Evolutionary conservation across 306 rosid species (phyloP).

Genomic region (Cicer cuneatum): DNA sequence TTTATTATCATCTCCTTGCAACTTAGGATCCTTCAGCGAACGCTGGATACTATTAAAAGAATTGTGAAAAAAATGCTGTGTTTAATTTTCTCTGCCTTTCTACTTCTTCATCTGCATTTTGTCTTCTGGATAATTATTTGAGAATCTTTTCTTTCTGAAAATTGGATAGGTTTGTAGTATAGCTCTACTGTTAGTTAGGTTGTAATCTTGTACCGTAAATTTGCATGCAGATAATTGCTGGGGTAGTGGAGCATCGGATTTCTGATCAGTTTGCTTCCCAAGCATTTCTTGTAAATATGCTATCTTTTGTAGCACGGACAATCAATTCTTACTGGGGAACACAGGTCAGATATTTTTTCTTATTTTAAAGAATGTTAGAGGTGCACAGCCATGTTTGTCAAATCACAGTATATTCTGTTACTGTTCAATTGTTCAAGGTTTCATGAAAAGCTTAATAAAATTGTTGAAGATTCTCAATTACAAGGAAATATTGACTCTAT

Average conservation of each 20-base stretch:
- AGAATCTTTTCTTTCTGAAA: slow-evolving; percentile 25
- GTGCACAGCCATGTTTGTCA: no score
- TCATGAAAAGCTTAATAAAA: no score
- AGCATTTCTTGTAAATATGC: slow-evolving; percentile 73
- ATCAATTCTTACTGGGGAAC: slow-evolving; percentile 96
- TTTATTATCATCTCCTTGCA: slow-evolving; percentile 21
- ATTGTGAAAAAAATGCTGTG: slow-evolving; percentile 13
- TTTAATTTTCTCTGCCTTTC: slow-evolving; percentile 32
- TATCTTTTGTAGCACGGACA: slow-evolving; percentile 81
- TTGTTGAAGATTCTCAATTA: no score
- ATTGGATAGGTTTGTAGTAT: slow-evolving; percentile 18
- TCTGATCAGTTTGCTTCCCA: slow-evolving; percentile 78
- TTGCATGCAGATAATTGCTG: slow-evolving; percentile 81
- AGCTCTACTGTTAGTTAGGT: slow-evolving; percentile 18
- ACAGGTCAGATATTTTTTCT: slow-evolving; percentile 62
- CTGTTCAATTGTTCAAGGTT: no score
- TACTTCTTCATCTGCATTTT: slow-evolving; percentile 30
- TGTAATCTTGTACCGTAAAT: slow-evolving; percentile 3
- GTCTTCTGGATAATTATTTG: slow-evolving; percentile 31
- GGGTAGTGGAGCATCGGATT: slow-evolving; percentile 87
- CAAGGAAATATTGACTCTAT: no score
- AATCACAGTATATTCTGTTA: no score
- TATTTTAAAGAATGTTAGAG: not conserved
- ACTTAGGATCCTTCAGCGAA: slow-evolving; percentile 15
- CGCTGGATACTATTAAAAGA: not conserved